A percentile compares a stretch with the other conserved stretches of the same genome.
Conservation (phyloP, 2,329 filamentous ascomycete species). For the Emergomyces orientalis region DNA sequence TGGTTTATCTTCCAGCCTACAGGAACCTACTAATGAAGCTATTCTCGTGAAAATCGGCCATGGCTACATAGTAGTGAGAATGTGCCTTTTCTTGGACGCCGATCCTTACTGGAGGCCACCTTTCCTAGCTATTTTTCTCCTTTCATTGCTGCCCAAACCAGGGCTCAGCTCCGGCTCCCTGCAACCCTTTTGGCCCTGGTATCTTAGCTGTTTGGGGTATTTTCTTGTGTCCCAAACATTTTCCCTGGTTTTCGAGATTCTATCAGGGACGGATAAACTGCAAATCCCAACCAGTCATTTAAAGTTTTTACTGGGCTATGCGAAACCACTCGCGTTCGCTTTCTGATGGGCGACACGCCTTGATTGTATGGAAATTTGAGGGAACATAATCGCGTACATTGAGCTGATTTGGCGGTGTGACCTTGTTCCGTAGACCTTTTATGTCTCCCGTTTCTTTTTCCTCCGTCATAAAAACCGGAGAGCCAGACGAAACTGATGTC, state of each 20-base stretch:
- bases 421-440: neutral
- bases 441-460: neutral
- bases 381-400: neutral
- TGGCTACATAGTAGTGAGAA: neutral
- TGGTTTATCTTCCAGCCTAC: neutral
- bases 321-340: neutral
- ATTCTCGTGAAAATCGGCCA: neutral
- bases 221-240: conserved; percentile 6
- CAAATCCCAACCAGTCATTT: neutral
- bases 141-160: conserved; percentile 12
- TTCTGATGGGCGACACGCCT: neutral
- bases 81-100: conserved; percentile 10
- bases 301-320: neutral
- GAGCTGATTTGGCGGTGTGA: conserved; percentile 7
- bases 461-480: neutral
- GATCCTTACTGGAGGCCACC: conserved; percentile 9
- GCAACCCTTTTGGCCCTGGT: conserved; percentile 9
- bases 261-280: neutral
- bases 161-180: conserved; percentile 3
- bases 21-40: neutral
- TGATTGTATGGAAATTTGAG: neutral
- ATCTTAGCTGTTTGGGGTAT: conserved; percentile 1
- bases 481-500: neutral
- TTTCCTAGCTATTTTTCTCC: neutral
- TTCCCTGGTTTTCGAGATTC: neutral